phyloP scores from a whole-genome alignment of 768 basidiomycete genomes.

The Paxillus ammoniavirescens region DNA sequence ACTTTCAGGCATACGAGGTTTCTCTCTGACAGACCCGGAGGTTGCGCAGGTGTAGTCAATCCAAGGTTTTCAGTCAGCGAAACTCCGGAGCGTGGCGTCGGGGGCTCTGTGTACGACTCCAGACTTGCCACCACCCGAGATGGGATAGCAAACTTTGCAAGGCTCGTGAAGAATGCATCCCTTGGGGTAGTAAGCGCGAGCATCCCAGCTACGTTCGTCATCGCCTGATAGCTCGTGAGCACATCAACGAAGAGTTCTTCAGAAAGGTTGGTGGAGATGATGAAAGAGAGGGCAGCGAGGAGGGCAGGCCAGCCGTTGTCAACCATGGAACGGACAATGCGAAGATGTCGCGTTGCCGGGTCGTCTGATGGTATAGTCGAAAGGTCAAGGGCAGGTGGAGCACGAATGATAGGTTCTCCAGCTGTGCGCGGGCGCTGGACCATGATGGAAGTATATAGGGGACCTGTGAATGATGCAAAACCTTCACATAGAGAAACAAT shows the following conservation, averaged over 20 bases:
- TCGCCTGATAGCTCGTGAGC: slow-evolving; percentile 74
- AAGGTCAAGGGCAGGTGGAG: slow-evolving; percentile 72
- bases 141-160: slow-evolving; percentile 93
- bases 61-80: slow-evolving; percentile 69
- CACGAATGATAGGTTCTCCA: slow-evolving; percentile 63
- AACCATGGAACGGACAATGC: slow-evolving; percentile 72
- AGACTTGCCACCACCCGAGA: slow-evolving; percentile 83
- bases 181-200: slow-evolving; percentile 84
- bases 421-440: slow-evolving; percentile 62
- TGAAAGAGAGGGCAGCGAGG: slow-evolving; percentile 85
- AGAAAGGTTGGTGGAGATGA: slow-evolving; percentile 87
- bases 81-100: slow-evolving; percentile 59
- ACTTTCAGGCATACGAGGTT: slow-evolving; percentile 91
- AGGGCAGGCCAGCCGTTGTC: slow-evolving; percentile 91
- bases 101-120: slow-evolving; percentile 54
- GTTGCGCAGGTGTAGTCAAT: slow-evolving; percentile 45
- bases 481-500: slow-evolving; percentile 86
- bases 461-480: slow-evolving; percentile 69
- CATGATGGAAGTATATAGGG: slow-evolving; percentile 71
- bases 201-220: slow-evolving; percentile 87
- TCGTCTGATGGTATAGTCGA: slow-evolving; percentile 53
- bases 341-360: slow-evolving; percentile 54
- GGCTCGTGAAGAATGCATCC: slow-evolving; percentile 87
- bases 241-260: slow-evolving; percentile 91
- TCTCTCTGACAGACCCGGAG: slow-evolving; percentile 81